Percentiles rank a stretch among this genome's conserved stretches.
phyloP scores from a whole-genome alignment of 257 asterid species.

The Fraxinus cuspidata region DNA sequence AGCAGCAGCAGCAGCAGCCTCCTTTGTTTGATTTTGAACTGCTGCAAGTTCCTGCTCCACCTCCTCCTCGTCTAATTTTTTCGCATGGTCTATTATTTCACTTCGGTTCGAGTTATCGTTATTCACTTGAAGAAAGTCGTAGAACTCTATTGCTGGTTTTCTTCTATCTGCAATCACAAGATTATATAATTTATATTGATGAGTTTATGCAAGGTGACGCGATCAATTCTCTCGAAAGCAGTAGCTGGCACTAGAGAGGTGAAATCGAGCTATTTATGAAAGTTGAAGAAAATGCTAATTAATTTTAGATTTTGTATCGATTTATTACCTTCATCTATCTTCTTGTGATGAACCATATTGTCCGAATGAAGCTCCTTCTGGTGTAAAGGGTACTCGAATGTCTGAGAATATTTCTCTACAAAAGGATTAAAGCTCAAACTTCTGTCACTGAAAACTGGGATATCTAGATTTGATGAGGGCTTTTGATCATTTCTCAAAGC shows the following conservation, averaged over 20 bases:
- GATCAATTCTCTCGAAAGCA: neutral
- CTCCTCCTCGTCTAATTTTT: constrained; percentile 39
- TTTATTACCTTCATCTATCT: constrained; percentile 41
- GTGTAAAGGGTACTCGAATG: constrained; percentile 29
- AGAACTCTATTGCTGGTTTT: constrained; percentile 53
- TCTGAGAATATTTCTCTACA: constrained; percentile 32
- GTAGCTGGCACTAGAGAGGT: too few relatives aligned
- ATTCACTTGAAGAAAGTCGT: constrained; percentile 72
- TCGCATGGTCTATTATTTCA: constrained; percentile 63
- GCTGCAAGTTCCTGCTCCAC: constrained; percentile 44
- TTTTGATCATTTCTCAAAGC: constrained; percentile 17
- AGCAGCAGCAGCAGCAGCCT: constrained; percentile 3
- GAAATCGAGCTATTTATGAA: neutral
- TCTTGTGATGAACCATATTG: constrained; percentile 23
- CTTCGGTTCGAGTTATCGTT: constrained; percentile 59
- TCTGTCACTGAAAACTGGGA: neutral
- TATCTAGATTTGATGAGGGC: constrained; percentile 29
- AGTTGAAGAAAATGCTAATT: neutral
- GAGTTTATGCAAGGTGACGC: too few relatives aligned
- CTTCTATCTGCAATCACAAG: constrained; percentile 43
- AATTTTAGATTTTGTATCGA: neutral
- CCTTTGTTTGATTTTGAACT: neutral
- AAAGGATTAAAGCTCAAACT: constrained; percentile 26
- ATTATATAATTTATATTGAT: too few relatives aligned
- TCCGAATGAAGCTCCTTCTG: constrained; percentile 37